Percentiles rank a stretch among this genome's conserved stretches.
Conservation (phyloP, 78 protist species). For the Emiliania huxleyi region DNA sequence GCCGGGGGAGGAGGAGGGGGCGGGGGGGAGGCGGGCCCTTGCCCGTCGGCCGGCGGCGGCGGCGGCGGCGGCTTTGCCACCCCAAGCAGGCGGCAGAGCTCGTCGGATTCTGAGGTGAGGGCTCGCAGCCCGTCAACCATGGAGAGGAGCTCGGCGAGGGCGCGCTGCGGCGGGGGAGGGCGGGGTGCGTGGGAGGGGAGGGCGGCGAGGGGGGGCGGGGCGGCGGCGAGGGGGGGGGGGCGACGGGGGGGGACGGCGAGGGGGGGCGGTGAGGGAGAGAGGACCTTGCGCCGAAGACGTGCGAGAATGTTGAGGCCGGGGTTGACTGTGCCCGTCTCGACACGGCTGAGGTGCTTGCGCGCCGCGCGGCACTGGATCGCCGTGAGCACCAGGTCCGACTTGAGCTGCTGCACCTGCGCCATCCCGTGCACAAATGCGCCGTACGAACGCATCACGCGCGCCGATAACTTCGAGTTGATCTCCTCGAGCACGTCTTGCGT, state of each 20-base stretch:
- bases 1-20: neutral
- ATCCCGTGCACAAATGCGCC: slow-evolving; percentile 21
- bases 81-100: no score
- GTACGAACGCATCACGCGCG: slow-evolving; percentile 18
- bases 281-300: neutral
- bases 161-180: no score
- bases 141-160: neutral
- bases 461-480: neutral
- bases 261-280: no score
- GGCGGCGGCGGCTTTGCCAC: neutral
- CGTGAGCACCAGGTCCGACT: neutral
- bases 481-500: neutral
- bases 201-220: no score
- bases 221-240: no score
- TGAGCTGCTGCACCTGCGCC: slow-evolving; percentile 16
- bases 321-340: neutral
- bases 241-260: no score
- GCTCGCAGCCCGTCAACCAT: no score
- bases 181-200: no score
- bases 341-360: neutral
- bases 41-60: neutral
- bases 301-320: neutral
- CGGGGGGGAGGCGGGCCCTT: neutral
- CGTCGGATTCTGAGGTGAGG: no score
- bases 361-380: neutral